Base-by-base conservation (phyloP, 169 alveolate species). In the Plasmodium vinckei region DNA sequence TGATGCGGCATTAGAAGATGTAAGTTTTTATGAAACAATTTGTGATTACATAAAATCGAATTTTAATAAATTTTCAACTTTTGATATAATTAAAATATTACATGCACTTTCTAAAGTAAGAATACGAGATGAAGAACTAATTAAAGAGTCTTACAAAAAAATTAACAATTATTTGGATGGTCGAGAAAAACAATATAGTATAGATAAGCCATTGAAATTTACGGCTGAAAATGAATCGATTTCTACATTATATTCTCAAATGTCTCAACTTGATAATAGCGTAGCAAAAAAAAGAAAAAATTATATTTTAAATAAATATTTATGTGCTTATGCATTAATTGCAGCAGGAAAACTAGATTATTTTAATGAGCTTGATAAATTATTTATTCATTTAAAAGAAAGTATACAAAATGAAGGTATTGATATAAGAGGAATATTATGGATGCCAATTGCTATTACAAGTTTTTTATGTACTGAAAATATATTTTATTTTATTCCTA, bases 361-460 rank as follows among this genome's bases (percentile, higher is more conserved):
- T 67, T 56, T 53, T 53, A 82, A 82, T 1, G 72, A 68, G 27
- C 21, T 82, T 13, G 47, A 82, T 25, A 82, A 82, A 47, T 53
- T 82, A 39, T 82, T 82, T 54, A 5, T 82, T 33, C 72, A 82
- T 27, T 67, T 82, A 15, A 82, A 56, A 70, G 69, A 82, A 53
- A 82, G 73, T 47, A 82, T 82, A 67, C 44, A 21, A 42, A 82
- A 47, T 9, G 82, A 82, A 19, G 90, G 90, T 13, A 82, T 82
- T 59, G 90, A 82, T 33, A 82, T 82, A 67, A 65, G 90, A 39
- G 90, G 90, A 1, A 60, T 82, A 12, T 82, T 82, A 70, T 82
- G 90, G 90, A 82, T 82, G 90, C 90, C 90, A 17, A 82, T 82
- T 42, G 84, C 84, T 19, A 67, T 82, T 27, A 67, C 90, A 25